These are phyloP conservation scores for Rhodotorula sp. DNA, from an alignment of 1,284 basidiomycete genomes.

Conservation along the genomic window DNA sequence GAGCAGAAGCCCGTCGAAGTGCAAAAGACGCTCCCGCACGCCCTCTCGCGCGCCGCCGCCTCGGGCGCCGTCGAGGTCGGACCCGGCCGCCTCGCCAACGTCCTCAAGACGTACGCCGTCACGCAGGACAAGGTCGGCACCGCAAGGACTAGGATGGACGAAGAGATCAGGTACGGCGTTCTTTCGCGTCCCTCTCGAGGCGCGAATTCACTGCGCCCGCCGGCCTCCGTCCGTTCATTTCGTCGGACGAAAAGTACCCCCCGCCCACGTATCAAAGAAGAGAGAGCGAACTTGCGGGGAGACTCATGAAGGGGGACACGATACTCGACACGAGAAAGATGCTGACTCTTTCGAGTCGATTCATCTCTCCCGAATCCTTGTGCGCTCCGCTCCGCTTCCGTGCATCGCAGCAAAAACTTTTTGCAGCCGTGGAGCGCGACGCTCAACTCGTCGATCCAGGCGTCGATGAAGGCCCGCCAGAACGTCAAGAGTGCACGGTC, in stretches of 20 bases:
- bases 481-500: constrained; percentile 79
- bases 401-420: constrained; percentile 62
- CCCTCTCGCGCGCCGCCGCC: constrained; percentile 77
- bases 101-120: constrained; percentile 72
- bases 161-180: constrained; percentile 12
- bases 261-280: not conserved
- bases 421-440: constrained; percentile 89
- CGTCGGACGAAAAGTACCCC: not conserved
- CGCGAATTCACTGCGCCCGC: not conserved
- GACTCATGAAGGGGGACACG: too few species aligned
- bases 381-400: too few species aligned
- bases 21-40: constrained; percentile 89
- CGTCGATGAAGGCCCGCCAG: constrained; percentile 85
- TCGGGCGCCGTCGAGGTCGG: constrained; percentile 62
- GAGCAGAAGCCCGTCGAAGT: constrained; percentile 43
- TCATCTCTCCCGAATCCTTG: too few species aligned
- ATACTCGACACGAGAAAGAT: too few species aligned
- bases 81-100: constrained; percentile 67
- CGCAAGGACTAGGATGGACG: constrained; percentile 56
- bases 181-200: not conserved
- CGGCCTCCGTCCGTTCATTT: too few species aligned
- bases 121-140: constrained; percentile 86
- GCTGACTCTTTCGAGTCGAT: too few species aligned
- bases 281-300: too few species aligned
- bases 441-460: constrained; percentile 70